Evolutionary conservation across 78 protist species (phyloP).

Genomic region (Cavenderia fasciculata): DNA sequence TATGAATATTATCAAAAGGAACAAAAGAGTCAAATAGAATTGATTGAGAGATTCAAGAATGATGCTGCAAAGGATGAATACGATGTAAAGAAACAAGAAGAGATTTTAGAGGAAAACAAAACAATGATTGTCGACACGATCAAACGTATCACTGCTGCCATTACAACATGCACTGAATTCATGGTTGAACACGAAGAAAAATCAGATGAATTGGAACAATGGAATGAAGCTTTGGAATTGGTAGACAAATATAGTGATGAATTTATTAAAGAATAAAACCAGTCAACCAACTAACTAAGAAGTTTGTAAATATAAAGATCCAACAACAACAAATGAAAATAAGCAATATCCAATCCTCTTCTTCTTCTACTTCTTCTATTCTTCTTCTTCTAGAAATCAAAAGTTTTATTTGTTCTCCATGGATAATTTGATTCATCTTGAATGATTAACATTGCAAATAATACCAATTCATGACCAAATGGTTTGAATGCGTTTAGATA

Average conservation of each 20-base stretch:
- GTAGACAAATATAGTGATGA: conserved; percentile 10
- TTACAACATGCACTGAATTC: conserved; percentile 16
- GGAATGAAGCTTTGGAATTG: conserved; percentile 8
- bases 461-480: conserved; percentile 36
- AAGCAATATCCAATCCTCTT: no score
- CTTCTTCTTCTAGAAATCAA: conserved; percentile 7
- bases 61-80: conserved; percentile 52
- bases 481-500: conserved; percentile 8
- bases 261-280: conserved; percentile 31
- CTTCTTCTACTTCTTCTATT: no score
- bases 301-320: no score
- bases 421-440: conserved; percentile 4
- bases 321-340: no score
- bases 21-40: conserved; percentile 12
- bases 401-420: conserved; percentile 4
- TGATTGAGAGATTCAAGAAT: conserved; percentile 7
- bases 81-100: conserved; percentile 66
- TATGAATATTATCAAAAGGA: conserved; percentile 39
- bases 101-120: conserved; percentile 65
- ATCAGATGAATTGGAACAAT: conserved; percentile 24
- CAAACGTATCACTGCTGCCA: not conserved
- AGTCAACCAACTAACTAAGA: no score
- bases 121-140: conserved; percentile 52
- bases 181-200: conserved; percentile 28
- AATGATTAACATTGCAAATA: conserved; percentile 2